Evolutionary conservation across 2,329 filamentous ascomycete genomes (phyloP).

Genomic region (Pseudogymnoascus pannorum): DNA sequence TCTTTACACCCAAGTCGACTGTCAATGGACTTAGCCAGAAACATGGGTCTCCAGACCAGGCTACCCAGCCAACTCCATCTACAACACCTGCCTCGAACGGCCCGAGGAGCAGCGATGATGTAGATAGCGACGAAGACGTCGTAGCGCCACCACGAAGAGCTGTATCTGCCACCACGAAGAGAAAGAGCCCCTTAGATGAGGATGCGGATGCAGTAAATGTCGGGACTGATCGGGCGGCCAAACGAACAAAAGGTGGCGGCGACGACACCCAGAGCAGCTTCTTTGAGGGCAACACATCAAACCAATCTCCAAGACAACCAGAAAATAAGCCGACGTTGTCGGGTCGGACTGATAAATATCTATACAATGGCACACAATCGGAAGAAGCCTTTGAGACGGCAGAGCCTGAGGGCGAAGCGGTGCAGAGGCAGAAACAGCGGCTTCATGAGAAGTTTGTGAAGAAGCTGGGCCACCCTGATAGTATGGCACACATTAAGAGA

Average conservation of each 20-base stretch:
- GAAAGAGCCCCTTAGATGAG: slow-evolving; percentile 47
- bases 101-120: slow-evolving; percentile 22
- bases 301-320: slow-evolving; percentile 22
- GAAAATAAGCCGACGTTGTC: slow-evolving; percentile 24
- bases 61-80: slow-evolving; percentile 29
- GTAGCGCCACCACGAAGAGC: slow-evolving; percentile 15
- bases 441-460: slow-evolving; percentile 81
- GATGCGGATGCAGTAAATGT: slow-evolving; percentile 39
- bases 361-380: slow-evolving; percentile 37
- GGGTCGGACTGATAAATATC: slow-evolving; percentile 44
- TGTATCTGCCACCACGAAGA: slow-evolving; percentile 24
- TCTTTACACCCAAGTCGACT: slow-evolving; percentile 61
- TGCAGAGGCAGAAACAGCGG: slow-evolving; percentile 55
- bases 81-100: slow-evolving; percentile 12
- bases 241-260: slow-evolving; percentile 39
- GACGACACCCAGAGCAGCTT: slow-evolving; percentile 34
- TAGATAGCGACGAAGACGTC: slow-evolving; percentile 23
- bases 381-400: slow-evolving; percentile 26
- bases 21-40: slow-evolving; percentile 35
- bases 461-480: slow-evolving; percentile 82
- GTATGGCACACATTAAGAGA: slow-evolving; percentile 60
- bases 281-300: slow-evolving; percentile 34
- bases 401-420: slow-evolving; percentile 43
- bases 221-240: slow-evolving; percentile 31
- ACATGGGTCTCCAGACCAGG: slow-evolving; percentile 23